Conservation (phyloP, 345 rosid genomes). For the Murraya koenigii region DNA sequence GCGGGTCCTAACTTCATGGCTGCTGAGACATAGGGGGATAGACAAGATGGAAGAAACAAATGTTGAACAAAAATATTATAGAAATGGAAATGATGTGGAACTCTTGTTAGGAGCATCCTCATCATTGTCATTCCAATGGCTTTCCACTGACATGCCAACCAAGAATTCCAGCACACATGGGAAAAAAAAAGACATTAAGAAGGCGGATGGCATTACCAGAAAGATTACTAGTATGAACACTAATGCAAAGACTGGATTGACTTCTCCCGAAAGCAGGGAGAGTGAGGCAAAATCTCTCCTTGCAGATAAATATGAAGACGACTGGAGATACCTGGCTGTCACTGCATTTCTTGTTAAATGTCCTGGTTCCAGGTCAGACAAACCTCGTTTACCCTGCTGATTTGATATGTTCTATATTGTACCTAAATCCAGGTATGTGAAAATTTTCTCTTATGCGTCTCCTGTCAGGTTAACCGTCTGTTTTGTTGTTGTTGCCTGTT, state of each 20-base stretch:
- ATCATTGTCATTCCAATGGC: conserved; percentile 92
- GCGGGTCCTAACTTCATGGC: conserved; percentile 87
- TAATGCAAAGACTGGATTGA: conserved; percentile 23
- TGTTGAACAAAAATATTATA: conserved; percentile 10
- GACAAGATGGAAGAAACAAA: conserved; percentile 26
- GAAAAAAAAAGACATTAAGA: conserved; percentile 28
- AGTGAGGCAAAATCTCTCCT: conserved; percentile 22
- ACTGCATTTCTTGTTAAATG: conserved; percentile 84
- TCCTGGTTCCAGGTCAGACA: conserved; percentile 67
- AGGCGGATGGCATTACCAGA: conserved; percentile 19
- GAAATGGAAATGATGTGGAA: conserved; percentile 22
- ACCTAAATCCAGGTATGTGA: neutral
- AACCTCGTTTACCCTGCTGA: neutral
- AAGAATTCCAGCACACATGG: conserved; percentile 44
- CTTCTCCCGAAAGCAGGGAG: conserved; percentile 19
- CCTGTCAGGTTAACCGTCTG: conserved; percentile 76
- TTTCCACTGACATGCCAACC: conserved; percentile 87
- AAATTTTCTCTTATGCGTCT: conserved; percentile 8
- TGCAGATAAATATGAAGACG: conserved; percentile 64
- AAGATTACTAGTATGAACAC: conserved; percentile 20
- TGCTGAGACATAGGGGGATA: conserved; percentile 47
- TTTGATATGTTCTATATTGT: neutral
- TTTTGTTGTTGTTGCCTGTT: conserved; percentile 79
- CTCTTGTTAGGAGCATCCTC: conserved; percentile 31
- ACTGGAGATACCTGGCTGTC: conserved; percentile 94